Evolutionary conservation across 2,329 filamentous ascomycete species (phyloP), one percentile per base, ranked within the genome.

Genomic region (Aspergillus hiratsukae): DNA sequence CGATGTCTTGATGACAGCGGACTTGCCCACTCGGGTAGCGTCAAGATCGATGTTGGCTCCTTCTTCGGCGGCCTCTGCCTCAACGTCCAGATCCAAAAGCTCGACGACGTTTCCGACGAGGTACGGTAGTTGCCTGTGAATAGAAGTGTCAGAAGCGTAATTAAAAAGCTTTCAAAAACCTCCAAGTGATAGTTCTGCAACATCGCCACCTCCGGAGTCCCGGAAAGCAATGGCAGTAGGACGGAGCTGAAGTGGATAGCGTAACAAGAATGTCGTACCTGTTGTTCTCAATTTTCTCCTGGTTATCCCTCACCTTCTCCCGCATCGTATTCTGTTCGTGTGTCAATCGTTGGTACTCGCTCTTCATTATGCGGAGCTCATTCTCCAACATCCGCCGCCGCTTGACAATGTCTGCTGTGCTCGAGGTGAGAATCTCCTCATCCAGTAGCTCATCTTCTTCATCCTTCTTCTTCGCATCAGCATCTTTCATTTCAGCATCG

Each of bases 231-330:
- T 45, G 27, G 11, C 41, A 49, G 21, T 8, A 48, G 14, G 37
- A 11, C 19, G 52, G 43, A 37, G 31, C 5, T 37, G 14, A 37
- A 37, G 43, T 17, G 19, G 3, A 27, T 11, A 46, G 19, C 6
- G 23, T 37, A 11, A 23, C 45, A 50, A 35, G 25, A 40, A 31
- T 46, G 54, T 25, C 66, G 52, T 80, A 96, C 92, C 91, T 86
- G 81, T 99, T 99, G 78, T 99, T 97, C 65, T 95, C 92, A 70
- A 99, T 99, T 85, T 99, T 99, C 66, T 99, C 95, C 69, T 90
- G 80, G 71, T 99, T 99, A 74, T 99, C 94, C 83, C 97, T 97
- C 76, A 99, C 97, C 82, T 97, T 97, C 76, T 97, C 93, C 57
- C 87, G 87, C 94, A 99, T 99, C 50, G 90, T 87, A 51, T 88